Conservation (phyloP, 768 basidiomycete species). For the Suillus variegatus region DNA sequence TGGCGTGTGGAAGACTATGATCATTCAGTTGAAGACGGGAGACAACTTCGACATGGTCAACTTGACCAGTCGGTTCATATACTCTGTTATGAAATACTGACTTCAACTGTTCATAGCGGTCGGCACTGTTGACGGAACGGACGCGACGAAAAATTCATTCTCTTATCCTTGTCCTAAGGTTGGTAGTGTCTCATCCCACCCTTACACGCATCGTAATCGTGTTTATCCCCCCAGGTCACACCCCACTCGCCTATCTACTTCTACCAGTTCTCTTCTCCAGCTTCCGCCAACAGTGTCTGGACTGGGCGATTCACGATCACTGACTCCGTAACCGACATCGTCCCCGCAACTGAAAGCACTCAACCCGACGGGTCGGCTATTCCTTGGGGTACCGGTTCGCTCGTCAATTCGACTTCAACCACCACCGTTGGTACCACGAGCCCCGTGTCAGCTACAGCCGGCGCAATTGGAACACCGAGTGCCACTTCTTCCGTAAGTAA, state of each 20-base stretch:
- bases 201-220: constrained; percentile 3
- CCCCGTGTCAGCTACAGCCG: constrained; percentile 10
- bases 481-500: constrained; percentile 1
- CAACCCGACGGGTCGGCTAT: constrained; percentile 55
- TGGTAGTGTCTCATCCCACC: constrained; percentile 18
- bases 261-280: constrained; percentile 67
- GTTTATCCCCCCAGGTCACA: constrained; percentile 45
- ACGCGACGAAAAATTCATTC: constrained; percentile 43
- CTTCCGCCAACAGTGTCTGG: constrained; percentile 50
- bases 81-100: background rate
- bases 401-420: constrained; percentile 45
- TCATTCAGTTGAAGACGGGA: constrained; percentile 82
- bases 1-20: constrained; percentile 68
- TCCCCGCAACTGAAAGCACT: constrained; percentile 49
- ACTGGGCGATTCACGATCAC: constrained; percentile 79
- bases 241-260: constrained; percentile 75
- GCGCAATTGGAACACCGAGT: constrained; percentile 4
- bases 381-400: constrained; percentile 66
- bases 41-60: constrained; percentile 68
- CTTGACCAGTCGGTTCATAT: constrained; percentile 55
- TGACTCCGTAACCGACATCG: constrained; percentile 43
- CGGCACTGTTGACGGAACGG: constrained; percentile 64
- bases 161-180: constrained; percentile 70
- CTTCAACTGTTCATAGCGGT: constrained; percentile 49
- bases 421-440: constrained; percentile 18